Base-by-base conservation (phyloP, 768 basidiomycete species). In the Xerocomus brunneocitrinus region DNA sequence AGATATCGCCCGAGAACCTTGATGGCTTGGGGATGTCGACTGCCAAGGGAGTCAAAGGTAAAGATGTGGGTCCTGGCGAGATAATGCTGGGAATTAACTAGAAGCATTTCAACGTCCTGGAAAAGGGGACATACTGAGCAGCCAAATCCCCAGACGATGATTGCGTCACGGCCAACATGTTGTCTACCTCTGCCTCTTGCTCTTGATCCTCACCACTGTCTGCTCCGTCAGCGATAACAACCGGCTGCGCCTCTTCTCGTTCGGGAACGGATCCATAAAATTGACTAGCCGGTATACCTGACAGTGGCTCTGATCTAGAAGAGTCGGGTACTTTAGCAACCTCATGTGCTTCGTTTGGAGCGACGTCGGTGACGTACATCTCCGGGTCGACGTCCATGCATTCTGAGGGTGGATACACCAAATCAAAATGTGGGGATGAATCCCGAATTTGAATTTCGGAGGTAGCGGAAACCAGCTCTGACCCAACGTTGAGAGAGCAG, bases 11-110 rank as follows among this genome's bases (percentile, higher is more conserved):
- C 70, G 19, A 99, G 78, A 32, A 76, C 77, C 45, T 73, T 85
- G 39, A 76, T 67, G 5, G 83, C 91, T 31, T 81, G 76, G 0
- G 76, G 75, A 68, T 98, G 95, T n/a, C 74, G 72, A 13, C 74
- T 73, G 5, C 88, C 87, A 43, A 99, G 77, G 2, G 95, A 98
- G 67, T 99, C 97, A 50, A 99, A 80, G 0, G 85, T 91, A 65
- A 94, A 85, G 32, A 99, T 85, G 58, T 82, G 83, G 6, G 90
- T 84, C 53, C 90, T 92, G 63, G 5, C 0, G 4, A 46, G 38
- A 47, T 22, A 31, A 47, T 22, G 40, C 8, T 4, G 14, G 25
- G 25, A 35, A 44, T 54, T 22, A 41, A 41, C 53, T 25, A 28
- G 25, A 40, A 16, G 25, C 47, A 36, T 4, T 7, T 49, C 22